phyloP scores from a whole-genome alignment of 1,284 basidiomycete species.

The Violaceomyces palustris region DNA sequence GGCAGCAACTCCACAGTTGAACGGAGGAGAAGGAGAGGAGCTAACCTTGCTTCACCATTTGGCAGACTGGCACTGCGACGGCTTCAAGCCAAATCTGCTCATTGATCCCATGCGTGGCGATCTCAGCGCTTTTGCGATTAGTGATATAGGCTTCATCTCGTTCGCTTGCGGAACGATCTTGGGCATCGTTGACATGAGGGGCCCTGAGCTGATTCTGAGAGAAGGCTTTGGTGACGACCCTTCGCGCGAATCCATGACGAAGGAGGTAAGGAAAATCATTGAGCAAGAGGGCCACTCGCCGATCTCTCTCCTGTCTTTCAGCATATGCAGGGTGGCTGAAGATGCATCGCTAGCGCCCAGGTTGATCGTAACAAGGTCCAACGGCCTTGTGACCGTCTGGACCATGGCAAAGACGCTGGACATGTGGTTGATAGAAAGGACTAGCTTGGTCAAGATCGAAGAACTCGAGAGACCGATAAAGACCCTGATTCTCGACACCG shows the following conservation, averaged over 20 bases:
- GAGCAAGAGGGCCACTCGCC: constrained; percentile 34
- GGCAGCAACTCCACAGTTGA: neutral
- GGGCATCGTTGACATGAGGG: constrained; percentile 40
- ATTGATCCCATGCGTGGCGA: constrained; percentile 38
- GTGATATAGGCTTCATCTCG: constrained; percentile 44
- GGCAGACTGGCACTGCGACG: constrained; percentile 18
- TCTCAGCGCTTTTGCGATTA: constrained; percentile 24
- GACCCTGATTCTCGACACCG: constrained; percentile 34
- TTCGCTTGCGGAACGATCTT: constrained; percentile 38
- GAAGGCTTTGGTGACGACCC: constrained; percentile 36
- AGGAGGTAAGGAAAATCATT: constrained; percentile 15
- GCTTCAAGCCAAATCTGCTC: constrained; percentile 44
- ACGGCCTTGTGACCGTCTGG: constrained; percentile 39
- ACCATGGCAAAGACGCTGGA: constrained; percentile 35
- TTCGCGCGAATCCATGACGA: constrained; percentile 5
- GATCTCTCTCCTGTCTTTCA: constrained; percentile 31
- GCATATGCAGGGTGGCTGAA: constrained; percentile 29
- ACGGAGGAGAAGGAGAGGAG: constrained; percentile 1
- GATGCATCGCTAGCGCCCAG: constrained; percentile 37
- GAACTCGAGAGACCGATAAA: too few species aligned
- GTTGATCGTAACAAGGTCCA: constrained; percentile 33
- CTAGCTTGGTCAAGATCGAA: constrained; percentile 17
- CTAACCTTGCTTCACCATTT: constrained; percentile 21
- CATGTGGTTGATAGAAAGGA: constrained; percentile 37
- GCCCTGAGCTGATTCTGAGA: constrained; percentile 37